Evolutionary conservation across 345 rosid species (phyloP).

Genomic region (Salix udensis): DNA sequence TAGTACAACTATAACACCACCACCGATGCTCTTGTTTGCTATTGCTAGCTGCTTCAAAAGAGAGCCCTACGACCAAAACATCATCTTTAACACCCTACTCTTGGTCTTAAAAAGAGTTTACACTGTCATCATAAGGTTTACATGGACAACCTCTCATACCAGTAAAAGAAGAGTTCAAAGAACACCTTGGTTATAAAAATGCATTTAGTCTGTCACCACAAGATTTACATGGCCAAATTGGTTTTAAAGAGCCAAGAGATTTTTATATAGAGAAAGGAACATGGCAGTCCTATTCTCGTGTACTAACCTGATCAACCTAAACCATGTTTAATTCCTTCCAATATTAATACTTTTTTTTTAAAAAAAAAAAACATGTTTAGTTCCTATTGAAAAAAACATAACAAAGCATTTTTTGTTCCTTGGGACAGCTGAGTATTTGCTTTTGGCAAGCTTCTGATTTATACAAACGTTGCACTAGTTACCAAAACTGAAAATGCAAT

Average conservation of each 20-base stretch:
- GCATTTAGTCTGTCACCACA: neutral
- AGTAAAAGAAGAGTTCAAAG: neutral
- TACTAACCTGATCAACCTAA: neutral
- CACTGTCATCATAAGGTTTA: neutral
- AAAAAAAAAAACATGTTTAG: neutral
- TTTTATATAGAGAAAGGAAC: neutral
- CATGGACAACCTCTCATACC: neutral
- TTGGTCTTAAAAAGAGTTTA: neutral
- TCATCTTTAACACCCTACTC: neutral
- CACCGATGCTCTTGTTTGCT: conserved; percentile 89
- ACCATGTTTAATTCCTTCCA: neutral
- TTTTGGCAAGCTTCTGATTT: neutral
- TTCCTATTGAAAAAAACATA: neutral
- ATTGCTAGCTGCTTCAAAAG: conserved; percentile 89
- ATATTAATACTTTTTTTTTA: too few relatives aligned
- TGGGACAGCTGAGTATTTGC: neutral
- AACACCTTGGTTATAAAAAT: neutral
- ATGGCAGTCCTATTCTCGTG: neutral
- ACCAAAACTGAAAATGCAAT: neutral
- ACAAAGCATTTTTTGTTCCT: neutral
- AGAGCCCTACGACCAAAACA: conserved; percentile 59
- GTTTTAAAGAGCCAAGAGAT: neutral
- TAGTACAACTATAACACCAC: conserved; percentile 78
- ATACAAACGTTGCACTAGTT: neutral
- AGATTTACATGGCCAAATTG: neutral